phyloP scores from a whole-genome alignment of 306 rosid species.

The Cicer bijugum region DNA sequence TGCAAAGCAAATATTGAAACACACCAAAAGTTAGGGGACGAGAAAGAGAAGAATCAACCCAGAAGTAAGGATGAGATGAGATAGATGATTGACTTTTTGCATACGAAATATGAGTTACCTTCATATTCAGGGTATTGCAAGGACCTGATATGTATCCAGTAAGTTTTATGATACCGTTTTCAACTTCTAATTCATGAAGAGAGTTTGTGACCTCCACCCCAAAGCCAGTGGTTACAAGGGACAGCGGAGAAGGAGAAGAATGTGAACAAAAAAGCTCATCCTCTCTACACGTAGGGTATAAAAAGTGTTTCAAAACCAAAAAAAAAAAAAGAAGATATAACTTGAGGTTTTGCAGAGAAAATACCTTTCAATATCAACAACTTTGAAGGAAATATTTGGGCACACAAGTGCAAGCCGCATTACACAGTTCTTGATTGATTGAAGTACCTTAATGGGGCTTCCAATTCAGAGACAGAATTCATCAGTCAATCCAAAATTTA shows the following conservation, averaged over 20 bases:
- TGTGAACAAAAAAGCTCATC: constrained; percentile 71
- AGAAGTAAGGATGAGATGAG: constrained; percentile 33
- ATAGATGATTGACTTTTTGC: constrained; percentile 38
- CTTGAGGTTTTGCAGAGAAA: constrained; percentile 38
- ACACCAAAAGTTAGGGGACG: constrained; percentile 38
- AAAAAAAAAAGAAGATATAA: constrained; percentile 36
- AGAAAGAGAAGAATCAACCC: constrained; percentile 25
- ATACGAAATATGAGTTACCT: constrained; percentile 59
- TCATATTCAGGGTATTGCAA: constrained; percentile 53
- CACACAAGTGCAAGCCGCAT: constrained; percentile 67
- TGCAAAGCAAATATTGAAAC: constrained; percentile 55
- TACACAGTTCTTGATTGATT: constrained; percentile 77
- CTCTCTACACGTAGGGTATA: constrained; percentile 58
- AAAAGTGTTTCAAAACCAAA: constrained; percentile 45
- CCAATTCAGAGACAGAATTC: constrained; percentile 46
- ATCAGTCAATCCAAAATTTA: constrained; percentile 53
- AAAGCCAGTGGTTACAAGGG: constrained; percentile 69
- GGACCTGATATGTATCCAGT: constrained; percentile 81
- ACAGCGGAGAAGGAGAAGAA: constrained; percentile 73
- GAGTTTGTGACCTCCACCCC: constrained; percentile 66
- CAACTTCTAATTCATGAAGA: constrained; percentile 60
- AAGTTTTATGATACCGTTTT: constrained; percentile 64
- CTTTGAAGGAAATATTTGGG: constrained; percentile 67
- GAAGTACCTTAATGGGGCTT: constrained; percentile 88
- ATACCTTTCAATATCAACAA: constrained; percentile 83